A percentile compares a stretch with the other conserved stretches of the same genome.
Conservation (phyloP, 768 basidiomycete species). For the Sistotremastrum suecicum region DNA sequence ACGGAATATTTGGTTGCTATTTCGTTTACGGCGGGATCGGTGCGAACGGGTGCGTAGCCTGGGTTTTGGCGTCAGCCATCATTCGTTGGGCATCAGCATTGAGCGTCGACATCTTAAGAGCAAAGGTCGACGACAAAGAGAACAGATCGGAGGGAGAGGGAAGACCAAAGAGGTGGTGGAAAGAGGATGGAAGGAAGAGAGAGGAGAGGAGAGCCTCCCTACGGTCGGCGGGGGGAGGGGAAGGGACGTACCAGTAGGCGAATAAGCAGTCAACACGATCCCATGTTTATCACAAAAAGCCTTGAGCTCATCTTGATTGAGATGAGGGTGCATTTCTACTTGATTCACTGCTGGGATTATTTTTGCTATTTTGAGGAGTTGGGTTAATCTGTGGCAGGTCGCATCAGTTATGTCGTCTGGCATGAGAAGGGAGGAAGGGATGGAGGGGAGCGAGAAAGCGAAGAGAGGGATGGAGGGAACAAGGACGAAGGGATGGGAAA, state of each 20-base stretch:
- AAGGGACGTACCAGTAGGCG: constrained; percentile 25
- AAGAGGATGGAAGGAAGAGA: constrained; percentile 5
- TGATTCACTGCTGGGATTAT: constrained; percentile 34
- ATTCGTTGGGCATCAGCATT: too few relatives aligned
- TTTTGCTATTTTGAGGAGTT: constrained; percentile 27
- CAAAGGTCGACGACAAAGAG: too few relatives aligned
- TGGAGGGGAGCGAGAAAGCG: constrained; percentile 15
- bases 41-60: constrained; percentile 31
- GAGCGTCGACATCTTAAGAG: neutral
- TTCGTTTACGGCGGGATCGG: constrained; percentile 28
- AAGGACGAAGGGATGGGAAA: too few relatives aligned
- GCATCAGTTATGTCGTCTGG: constrained; percentile 25
- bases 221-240: too few relatives aligned
- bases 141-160: constrained; percentile 1
- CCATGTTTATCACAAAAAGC: constrained; percentile 35
- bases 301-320: constrained; percentile 32
- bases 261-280: constrained; percentile 35
- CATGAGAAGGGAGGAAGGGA: neutral
- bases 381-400: constrained; percentile 20
- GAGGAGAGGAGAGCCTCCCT: constrained; percentile 1
- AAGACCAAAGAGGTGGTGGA: neutral
- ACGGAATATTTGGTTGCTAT: constrained; percentile 35
- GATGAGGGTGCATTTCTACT: constrained; percentile 38
- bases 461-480: neutral
- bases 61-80: neutral